Evolutionary conservation across 148 eudicot species (phyloP).

Genomic region (Persicaria tinctoria): DNA sequence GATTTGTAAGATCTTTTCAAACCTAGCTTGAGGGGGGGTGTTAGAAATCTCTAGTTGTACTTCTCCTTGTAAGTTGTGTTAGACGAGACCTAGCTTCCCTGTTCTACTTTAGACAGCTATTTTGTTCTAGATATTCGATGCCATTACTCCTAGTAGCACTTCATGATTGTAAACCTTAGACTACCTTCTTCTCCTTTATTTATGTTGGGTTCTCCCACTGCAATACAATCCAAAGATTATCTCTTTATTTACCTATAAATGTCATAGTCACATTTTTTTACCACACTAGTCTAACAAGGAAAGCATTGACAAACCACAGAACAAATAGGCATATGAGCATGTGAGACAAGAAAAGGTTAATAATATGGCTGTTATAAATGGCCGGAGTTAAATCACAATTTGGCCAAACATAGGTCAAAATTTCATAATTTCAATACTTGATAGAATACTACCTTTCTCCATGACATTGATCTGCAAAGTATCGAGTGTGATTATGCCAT

Average conservation of each 20-base stretch:
- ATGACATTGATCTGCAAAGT: conserved; percentile 72
- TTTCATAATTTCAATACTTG: background rate
- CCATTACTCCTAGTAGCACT: no score
- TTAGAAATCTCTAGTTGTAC: no score
- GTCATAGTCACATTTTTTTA: background rate
- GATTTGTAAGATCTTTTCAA: no score
- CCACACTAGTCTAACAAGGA: background rate
- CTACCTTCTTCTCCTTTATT: no score
- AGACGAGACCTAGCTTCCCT: no score
- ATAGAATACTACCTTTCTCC: conserved; percentile 59
- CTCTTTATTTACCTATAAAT: background rate
- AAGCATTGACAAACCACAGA: background rate
- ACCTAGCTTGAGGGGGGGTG: no score
- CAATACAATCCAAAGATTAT: no score
- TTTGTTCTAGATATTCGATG: no score
- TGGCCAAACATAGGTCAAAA: background rate
- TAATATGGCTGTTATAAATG: background rate
- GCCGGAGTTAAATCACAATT: background rate
- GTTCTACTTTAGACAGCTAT: no score
- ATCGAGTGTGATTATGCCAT: conserved; percentile 93
- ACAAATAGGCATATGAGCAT: background rate
- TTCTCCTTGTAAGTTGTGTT: no score
- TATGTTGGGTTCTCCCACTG: no score
- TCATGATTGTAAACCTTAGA: no score
- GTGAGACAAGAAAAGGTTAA: background rate